phyloP scores from a whole-genome alignment of 2,329 filamentous ascomycete genomes.

The Penicillium hordei region DNA sequence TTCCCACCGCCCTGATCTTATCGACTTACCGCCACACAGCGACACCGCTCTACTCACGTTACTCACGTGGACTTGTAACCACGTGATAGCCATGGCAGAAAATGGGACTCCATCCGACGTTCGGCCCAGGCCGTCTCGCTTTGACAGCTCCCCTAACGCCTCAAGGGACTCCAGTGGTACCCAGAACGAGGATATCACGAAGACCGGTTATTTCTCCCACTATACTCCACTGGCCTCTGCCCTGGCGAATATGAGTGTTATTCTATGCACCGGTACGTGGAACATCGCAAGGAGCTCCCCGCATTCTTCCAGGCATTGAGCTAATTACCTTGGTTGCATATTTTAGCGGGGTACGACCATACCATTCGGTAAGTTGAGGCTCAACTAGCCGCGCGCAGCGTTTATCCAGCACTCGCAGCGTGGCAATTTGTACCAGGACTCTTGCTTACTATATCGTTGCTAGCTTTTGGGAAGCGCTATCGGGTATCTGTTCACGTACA shows the following conservation, averaged over 20 bases:
- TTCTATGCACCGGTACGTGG: slow-evolving; percentile 63
- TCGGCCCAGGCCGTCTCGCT: not conserved
- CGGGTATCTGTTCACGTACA: slow-evolving; percentile 94
- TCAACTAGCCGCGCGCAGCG: not conserved
- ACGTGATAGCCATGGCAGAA: slow-evolving; percentile 4
- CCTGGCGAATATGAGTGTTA: slow-evolving; percentile 58
- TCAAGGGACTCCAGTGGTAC: not conserved
- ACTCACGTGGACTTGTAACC: not conserved
- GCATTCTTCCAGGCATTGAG: slow-evolving; percentile 20
- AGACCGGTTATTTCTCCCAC: slow-evolving; percentile 30
- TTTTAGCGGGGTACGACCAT: slow-evolving; percentile 69
- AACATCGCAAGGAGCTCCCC: slow-evolving; percentile 10
- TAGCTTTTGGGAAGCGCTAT: slow-evolving; percentile 97
- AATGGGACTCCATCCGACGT: slow-evolving; percentile 2
- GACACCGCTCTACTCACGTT: slow-evolving; percentile 3
- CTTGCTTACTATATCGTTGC: slow-evolving; percentile 11
- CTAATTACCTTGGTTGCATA: slow-evolving; percentile 16
- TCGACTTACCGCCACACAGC: not conserved
- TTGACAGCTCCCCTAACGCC: not conserved
- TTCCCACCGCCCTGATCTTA: not conserved
- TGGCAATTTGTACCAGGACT: not conserved
- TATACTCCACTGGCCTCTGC: slow-evolving; percentile 2
- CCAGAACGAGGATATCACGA: not conserved
- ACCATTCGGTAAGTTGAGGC: slow-evolving; percentile 63
- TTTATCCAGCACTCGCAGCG: not conserved